These are phyloP conservation scores for Tuber brumale DNA, from an alignment of 495 filamentous ascomycete genomes.

Conservation along the genomic window DNA sequence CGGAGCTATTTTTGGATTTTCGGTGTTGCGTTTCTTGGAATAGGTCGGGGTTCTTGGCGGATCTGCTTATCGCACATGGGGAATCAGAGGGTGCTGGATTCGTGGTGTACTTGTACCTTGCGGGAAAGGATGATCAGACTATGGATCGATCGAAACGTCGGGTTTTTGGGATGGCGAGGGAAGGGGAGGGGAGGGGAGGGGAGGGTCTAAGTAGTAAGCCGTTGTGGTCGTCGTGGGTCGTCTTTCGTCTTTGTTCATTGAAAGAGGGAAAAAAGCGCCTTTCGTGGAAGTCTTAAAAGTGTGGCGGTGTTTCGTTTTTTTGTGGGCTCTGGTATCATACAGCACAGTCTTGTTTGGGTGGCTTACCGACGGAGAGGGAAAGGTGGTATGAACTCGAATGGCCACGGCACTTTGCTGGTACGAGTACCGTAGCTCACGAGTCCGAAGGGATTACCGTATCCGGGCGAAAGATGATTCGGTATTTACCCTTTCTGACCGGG, in stretches of 20 bases:
- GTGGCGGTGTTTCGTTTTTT: not conserved
- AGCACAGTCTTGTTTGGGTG: not conserved
- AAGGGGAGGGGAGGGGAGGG: not conserved
- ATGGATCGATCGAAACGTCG: not conserved
- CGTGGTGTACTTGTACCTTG: too few species aligned
- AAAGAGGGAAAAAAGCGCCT: not conserved
- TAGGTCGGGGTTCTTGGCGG: not conserved
- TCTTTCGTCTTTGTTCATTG: not conserved
- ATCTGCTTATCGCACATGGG: not conserved
- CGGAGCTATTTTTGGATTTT: not conserved
- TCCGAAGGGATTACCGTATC: not conserved
- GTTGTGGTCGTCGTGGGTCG: not conserved
- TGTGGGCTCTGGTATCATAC: not conserved
- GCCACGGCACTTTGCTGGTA: not conserved
- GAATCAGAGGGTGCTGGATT: too few species aligned
- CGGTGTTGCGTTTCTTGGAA: not conserved
- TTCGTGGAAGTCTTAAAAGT: not conserved
- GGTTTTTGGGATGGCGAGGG: not conserved
- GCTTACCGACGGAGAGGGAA: not conserved
- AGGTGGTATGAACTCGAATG: not conserved
- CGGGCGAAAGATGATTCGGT: not conserved
- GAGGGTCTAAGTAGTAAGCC: not conserved
- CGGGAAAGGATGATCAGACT: not conserved
- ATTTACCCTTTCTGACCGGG: not conserved
- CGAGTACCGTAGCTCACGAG: not conserved